Conservation (phyloP, 2,329 filamentous ascomycete genomes). For the Zasmidium cellare region DNA sequence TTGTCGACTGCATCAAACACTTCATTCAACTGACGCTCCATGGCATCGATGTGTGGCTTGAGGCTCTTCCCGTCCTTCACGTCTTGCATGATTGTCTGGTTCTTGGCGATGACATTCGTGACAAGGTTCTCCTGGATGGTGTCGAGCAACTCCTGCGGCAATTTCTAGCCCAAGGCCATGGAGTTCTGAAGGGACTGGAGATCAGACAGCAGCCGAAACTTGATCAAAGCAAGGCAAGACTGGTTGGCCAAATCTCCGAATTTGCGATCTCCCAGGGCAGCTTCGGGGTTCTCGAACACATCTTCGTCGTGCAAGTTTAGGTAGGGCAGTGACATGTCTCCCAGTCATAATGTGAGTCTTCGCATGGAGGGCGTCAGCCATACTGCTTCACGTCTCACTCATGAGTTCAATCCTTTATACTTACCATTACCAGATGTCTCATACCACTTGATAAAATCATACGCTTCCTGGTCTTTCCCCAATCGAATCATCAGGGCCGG, state of each 20-base stretch:
- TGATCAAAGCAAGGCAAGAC: constrained; percentile 3
- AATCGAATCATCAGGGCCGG: constrained; percentile 9
- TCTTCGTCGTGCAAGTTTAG: constrained; percentile 8
- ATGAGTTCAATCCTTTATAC: too few species aligned
- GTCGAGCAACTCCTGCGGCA: too few species aligned
- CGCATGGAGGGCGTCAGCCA: too few species aligned
- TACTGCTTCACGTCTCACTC: too few species aligned
- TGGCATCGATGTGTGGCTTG: not conserved
- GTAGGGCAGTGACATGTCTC: constrained; percentile 1
- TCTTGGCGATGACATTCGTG: not conserved
- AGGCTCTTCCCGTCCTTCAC: constrained; percentile 3
- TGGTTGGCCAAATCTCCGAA: too few species aligned
- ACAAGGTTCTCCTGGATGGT: not conserved
- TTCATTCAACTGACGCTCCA: constrained; percentile 4
- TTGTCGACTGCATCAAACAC: not conserved
- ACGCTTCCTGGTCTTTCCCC: constrained; percentile 11
- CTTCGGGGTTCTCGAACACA: not conserved
- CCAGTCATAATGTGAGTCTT: too few species aligned
- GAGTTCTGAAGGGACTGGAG: constrained; percentile 1
- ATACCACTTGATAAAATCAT: constrained; percentile 15
- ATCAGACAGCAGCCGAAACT: constrained; percentile 8
- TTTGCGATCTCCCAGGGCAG: not conserved
- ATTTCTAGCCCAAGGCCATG: not conserved
- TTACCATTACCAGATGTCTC: constrained; percentile 7
- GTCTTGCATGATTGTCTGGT: not conserved